Conservation (phyloP, 31 red algal species). For the Bonnemaisonia californica region DNA sequence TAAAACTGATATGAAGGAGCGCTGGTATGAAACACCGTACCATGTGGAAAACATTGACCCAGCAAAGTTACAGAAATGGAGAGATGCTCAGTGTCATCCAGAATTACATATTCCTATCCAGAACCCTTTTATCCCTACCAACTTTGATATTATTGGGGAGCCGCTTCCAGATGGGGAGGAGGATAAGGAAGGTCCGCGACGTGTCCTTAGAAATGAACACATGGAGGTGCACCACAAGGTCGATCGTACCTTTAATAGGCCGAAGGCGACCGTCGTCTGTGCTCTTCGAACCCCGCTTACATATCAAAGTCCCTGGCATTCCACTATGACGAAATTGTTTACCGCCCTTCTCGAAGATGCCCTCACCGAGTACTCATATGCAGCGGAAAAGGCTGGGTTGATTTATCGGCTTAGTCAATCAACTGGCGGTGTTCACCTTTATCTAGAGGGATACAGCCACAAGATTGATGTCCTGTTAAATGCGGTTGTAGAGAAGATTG, state of each 20-base stretch:
- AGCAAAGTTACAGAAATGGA: constrained; percentile 34
- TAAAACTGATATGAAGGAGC: constrained; percentile 51
- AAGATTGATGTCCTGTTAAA: constrained; percentile 64
- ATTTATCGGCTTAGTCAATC: constrained; percentile 36
- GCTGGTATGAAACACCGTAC: constrained; percentile 92
- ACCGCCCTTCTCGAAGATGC: constrained; percentile 72
- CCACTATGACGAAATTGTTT: constrained; percentile 67
- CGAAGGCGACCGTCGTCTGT: constrained; percentile 57
- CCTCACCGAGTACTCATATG: constrained; percentile 82
- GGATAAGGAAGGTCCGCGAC: constrained; percentile 40
- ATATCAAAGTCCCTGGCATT: constrained; percentile 57
- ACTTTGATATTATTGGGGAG: constrained; percentile 67
- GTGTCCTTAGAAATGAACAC: constrained; percentile 44
- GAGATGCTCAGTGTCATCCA: constrained; percentile 7
- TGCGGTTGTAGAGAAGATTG: constrained; percentile 62
- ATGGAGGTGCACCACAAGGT: constrained; percentile 76
- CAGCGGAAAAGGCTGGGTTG: constrained; percentile 82
- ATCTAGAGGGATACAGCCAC: constrained; percentile 79
- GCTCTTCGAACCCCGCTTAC: constrained; percentile 44
- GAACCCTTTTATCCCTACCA: constrained; percentile 83
- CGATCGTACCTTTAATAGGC: constrained; percentile 77
- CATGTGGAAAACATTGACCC: constrained; percentile 33
- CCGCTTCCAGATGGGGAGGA: constrained; percentile 38
- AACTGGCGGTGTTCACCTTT: constrained; percentile 57
- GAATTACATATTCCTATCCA: constrained; percentile 59